Evolutionary conservation across 805 yeast genomes (phyloP), one percentile per base, ranked within the genome.

Genomic region (Barnettozyma botsteinii): DNA sequence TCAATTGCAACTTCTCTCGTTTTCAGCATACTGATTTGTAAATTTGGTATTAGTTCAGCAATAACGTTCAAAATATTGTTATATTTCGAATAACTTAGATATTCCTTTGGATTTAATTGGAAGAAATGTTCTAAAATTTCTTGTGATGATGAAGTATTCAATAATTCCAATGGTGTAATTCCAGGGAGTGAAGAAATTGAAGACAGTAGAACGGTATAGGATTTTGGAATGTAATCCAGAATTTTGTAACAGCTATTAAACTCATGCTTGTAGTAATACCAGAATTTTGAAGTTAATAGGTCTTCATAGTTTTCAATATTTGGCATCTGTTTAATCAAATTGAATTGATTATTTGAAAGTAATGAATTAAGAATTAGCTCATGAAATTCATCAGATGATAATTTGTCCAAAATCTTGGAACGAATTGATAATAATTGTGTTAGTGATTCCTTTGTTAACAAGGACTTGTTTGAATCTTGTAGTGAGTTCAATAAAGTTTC

Each of bases 231-330:
- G 13, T 26, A 36, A 22, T 40, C 43, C n/a, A 40, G 14, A 3
- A 40, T 35, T 21, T 40, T 40, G 31, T 40, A 40, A 32, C 43
- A 40, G 11, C 15, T 40, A 22, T 40, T 40, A 24, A 40, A 40
- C 18, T 40, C 43, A 29, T 40, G 30, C n/a, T 14, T 36, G 37
- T 31, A 40, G 14, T 36, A 40, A 20, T 23, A 36, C 43, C 43
- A 40, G 21, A 40, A 40, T 22, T 28, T 35, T 7, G 18, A 6
- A 2, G 36, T 33, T 5, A 40, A 12, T 13, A 28, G 10, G 21
- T 14, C 17, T 26, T 35, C 28, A 25, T 31, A 20, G 5, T 17
- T 13, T 7, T 35, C 12, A 9, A 35, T 20, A 12, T 25, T n/a
- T 9, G 42, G 35, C 12, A 27, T 18, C 20, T 35, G 19, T n/a